Conservation (phyloP, 23 red algal species). For the Chondrus crispus region DNA sequence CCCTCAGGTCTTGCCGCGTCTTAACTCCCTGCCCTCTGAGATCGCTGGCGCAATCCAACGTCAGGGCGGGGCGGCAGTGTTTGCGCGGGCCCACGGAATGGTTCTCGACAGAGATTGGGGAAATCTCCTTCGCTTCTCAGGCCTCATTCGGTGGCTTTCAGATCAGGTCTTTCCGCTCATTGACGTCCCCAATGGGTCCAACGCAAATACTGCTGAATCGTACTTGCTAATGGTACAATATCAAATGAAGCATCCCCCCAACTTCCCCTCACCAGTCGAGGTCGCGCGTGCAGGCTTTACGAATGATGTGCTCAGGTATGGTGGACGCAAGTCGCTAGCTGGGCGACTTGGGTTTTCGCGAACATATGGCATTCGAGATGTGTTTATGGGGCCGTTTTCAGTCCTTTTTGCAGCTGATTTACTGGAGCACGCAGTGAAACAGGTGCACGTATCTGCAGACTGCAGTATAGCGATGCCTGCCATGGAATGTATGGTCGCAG, state of each 20-base stretch:
- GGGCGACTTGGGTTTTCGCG: slow-evolving; percentile 13
- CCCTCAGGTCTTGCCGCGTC: slow-evolving; percentile 9
- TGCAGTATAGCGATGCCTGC: slow-evolving; percentile 2
- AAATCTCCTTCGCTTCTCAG: neutral
- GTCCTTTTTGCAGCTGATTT: slow-evolving; percentile 21
- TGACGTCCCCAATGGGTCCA: no score
- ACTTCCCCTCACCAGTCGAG: neutral
- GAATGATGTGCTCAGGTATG: neutral
- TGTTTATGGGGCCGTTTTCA: slow-evolving; percentile 16
- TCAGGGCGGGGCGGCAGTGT: neutral
- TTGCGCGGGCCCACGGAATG: neutral
- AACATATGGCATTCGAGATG: neutral
- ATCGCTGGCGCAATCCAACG: neutral
- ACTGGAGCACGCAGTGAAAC: neutral
- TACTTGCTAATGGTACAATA: neutral
- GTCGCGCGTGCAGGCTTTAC: neutral
- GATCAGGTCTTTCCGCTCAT: no score
- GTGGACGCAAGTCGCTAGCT: slow-evolving; percentile 1
- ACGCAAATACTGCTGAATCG: neutral
- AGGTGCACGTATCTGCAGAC: neutral
- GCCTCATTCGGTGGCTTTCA: neutral
- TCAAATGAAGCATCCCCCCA: neutral
- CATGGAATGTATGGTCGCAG: neutral
- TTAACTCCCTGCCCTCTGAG: neutral
- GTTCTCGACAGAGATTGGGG: slow-evolving; percentile 1